These are phyloP conservation scores for Hyphodiscus sp. DNA, from an alignment of 2,329 filamentous ascomycete species.

Conservation along the genomic window DNA sequence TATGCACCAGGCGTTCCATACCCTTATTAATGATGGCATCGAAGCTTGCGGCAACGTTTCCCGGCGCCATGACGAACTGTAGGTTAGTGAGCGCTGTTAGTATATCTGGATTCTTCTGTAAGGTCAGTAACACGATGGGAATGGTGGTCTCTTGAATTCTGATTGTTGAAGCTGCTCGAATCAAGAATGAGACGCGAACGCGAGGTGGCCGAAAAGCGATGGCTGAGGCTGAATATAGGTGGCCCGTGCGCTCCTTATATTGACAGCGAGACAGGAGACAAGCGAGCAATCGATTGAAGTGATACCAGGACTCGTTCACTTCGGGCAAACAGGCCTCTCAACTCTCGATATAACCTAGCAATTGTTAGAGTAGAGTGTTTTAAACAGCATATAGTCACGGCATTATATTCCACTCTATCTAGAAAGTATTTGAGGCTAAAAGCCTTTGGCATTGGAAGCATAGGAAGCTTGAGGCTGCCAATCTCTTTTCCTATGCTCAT, in stretches of 20 bases:
- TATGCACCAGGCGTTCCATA: conserved; percentile 8
- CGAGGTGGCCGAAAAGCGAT: neutral
- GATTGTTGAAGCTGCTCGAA: neutral
- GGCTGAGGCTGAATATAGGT: neutral
- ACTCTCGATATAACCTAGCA: too few species aligned
- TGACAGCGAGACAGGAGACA: too few species aligned
- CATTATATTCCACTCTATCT: too few species aligned
- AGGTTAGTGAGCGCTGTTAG: conserved; percentile 8
- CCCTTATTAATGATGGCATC: conserved; percentile 29
- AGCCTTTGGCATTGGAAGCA: too few species aligned
- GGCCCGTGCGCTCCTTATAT: neutral
- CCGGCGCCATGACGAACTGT: conserved; percentile 25
- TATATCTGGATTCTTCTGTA: neutral
- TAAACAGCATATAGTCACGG: too few species aligned
- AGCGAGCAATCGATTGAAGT: neutral
- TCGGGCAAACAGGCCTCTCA: too few species aligned
- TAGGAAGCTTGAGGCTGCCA: too few species aligned
- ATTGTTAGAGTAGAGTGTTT: too few species aligned
- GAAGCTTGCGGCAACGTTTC: conserved; percentile 26
- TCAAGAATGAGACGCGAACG: neutral
- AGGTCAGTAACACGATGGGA: neutral
- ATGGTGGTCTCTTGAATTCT: neutral
- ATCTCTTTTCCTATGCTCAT: too few species aligned
- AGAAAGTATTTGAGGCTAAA: too few species aligned
- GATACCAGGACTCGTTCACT: too few species aligned